Conservation (phyloP, 768 basidiomycete species). For the Dacryopinax spathularia region DNA sequence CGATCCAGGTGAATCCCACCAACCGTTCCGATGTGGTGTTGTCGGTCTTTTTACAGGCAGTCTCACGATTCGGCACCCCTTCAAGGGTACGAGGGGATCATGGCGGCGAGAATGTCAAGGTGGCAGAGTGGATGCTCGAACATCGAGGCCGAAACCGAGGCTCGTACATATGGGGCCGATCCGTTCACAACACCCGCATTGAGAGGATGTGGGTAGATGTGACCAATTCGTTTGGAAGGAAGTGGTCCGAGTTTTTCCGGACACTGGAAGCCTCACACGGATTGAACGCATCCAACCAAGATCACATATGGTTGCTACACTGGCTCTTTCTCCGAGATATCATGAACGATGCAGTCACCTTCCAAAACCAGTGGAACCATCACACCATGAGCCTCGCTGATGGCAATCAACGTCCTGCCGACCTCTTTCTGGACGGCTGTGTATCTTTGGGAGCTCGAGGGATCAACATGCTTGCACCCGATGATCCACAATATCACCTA, state of each 20-base stretch:
- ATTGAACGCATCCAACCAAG: background rate
- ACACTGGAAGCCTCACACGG: slow-evolving; percentile 6
- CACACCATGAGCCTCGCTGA: no score
- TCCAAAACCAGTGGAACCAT: slow-evolving; percentile 6
- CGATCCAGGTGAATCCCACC: background rate
- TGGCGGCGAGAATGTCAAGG: slow-evolving; percentile 26
- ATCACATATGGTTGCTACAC: slow-evolving; percentile 10
- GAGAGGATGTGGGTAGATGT: no score
- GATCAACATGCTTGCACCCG: no score
- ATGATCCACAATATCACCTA: no score
- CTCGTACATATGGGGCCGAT: slow-evolving; percentile 22
- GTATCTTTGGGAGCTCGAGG: no score
- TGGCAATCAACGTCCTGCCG: no score
- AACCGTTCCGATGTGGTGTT: slow-evolving; percentile 19
- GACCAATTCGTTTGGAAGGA: no score
- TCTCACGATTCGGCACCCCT: slow-evolving; percentile 16
- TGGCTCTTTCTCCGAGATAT: slow-evolving; percentile 8
- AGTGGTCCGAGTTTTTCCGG: slow-evolving; percentile 19
- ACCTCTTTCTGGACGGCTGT: no score
- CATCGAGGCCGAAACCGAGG: slow-evolving; percentile 20
- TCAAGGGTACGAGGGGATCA: slow-evolving; percentile 24
- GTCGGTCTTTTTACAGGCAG: slow-evolving; percentile 21
- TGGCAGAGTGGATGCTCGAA: slow-evolving; percentile 27
- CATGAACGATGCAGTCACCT: slow-evolving; percentile 8
- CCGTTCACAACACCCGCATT: slow-evolving; percentile 30